These are phyloP conservation scores for Teratosphaeria zuluensis DNA, from an alignment of 2,329 filamentous ascomycete species.

Conservation along the genomic window DNA sequence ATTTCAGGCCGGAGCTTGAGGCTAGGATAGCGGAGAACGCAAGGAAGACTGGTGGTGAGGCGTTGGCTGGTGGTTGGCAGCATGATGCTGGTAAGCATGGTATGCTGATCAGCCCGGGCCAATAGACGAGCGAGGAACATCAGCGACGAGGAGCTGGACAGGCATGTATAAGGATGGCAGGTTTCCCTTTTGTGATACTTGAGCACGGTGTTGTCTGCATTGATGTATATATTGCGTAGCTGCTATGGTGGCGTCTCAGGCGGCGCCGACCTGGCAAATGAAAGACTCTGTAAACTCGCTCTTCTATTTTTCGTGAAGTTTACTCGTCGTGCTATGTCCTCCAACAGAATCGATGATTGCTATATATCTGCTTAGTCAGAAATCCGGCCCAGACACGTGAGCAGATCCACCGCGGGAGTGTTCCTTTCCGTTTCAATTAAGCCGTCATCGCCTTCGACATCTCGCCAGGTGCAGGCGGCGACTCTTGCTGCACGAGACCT, in stretches of 20 bases:
- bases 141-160: not conserved
- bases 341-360: too few species aligned
- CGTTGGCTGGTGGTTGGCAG: conserved; percentile 81
- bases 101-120: conserved; percentile 77
- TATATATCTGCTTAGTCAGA: not conserved
- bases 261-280: not conserved
- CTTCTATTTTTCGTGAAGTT: not conserved
- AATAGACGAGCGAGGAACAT: conserved; percentile 56
- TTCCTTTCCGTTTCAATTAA: not conserved
- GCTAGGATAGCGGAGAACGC: conserved; percentile 77
- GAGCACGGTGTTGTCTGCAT: not conserved
- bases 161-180: not conserved
- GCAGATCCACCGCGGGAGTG: not conserved
- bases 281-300: not conserved
- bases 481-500: not conserved
- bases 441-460: not conserved
- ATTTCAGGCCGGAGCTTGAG: conserved; percentile 95
- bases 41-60: conserved; percentile 58
- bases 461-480: not conserved
- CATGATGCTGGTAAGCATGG: conserved; percentile 67
- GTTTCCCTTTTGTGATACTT: not conserved
- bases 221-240: not conserved
- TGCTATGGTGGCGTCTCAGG: not conserved
- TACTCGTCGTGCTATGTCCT: not conserved
- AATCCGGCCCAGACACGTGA: not conserved